Evolutionary conservation across 2,329 filamentous ascomycete genomes (phyloP), one percentile per base, ranked within the genome.

Genomic region (Fusarium euwallaceae): DNA sequence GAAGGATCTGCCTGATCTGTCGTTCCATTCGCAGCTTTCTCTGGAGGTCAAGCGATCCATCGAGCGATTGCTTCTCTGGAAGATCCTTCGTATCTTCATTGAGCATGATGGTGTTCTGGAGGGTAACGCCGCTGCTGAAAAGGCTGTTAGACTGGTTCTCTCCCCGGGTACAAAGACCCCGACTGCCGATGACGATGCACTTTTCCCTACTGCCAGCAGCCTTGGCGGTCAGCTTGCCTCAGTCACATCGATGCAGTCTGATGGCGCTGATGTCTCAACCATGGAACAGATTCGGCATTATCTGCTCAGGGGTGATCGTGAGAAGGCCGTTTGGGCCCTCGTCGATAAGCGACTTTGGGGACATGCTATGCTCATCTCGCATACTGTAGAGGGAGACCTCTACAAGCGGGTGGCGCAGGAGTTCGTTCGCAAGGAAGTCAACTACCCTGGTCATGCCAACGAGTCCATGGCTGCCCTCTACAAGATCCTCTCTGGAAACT

Each of bases 361-460:
- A 3, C 97, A 99, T 82, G 97, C 97, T 4, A 93, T 99, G 89
- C 87, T 99, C 22, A 92, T 99, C 39, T 93, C 97, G 2, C 89
- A 91, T 70, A 92, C 91, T 0, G 82, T 97, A 84, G 97, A 94
- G 2, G 87, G 94, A 58, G 93, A 94, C 24, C 87, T 97, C 3
- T 98, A 97, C 89, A 97, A 95, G 81, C 94, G 97, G 80, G 95
- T 99, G 29, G 91, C 95, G 1, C 95, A 97, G 79, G 97, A 99
- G 79, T 99, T 99, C 79, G 93, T 99, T 20, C 93, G 95, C 76
- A 95, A 97, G 79, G 97, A 99, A 82, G 94, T 99, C 65, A 97
- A 97, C 81, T 92, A 92, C 62, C 86, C 92, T 4, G 92, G 94
- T 3, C 91, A 92, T 64, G 94, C 93, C 77, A 95, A 95, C 63